Conservation (phyloP, 2,329 filamentous ascomycete species). For the Cordyceps tenuipes region DNA sequence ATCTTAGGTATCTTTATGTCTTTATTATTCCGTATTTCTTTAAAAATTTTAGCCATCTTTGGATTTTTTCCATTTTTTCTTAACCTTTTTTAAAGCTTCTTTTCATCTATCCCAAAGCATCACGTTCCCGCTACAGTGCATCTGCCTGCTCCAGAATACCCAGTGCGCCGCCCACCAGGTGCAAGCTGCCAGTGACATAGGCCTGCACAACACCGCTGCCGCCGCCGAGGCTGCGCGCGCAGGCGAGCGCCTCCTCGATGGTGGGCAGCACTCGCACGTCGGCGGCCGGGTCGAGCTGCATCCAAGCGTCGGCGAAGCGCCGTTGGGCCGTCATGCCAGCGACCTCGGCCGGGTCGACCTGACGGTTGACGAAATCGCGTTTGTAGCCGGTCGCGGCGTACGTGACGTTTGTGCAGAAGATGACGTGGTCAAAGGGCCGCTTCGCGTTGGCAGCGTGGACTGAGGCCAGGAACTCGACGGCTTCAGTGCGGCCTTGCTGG, state of each 20-base stretch:
- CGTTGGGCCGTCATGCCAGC: conserved; percentile 43
- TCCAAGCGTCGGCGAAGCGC: conserved; percentile 45
- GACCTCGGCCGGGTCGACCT: conserved; percentile 43
- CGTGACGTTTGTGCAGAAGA: conserved; percentile 75
- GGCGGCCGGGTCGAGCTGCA: conserved; percentile 36
- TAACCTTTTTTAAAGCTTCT: too few relatives aligned
- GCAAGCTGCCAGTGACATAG: conserved; percentile 54
- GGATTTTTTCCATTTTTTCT: too few relatives aligned
- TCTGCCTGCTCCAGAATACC: conserved; percentile 40
- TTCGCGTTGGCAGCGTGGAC: conserved; percentile 30
- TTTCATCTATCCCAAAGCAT: background rate
- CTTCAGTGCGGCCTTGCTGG: conserved; percentile 56
- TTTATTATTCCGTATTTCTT: too few relatives aligned
- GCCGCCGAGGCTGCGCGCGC: conserved; percentile 30
- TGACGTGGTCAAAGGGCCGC: conserved; percentile 56
- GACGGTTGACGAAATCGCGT: conserved; percentile 48
- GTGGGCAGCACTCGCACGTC: conserved; percentile 40
- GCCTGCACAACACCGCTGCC: conserved; percentile 33
- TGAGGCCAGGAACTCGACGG: conserved; percentile 44
- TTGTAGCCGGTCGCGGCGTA: conserved; percentile 44
- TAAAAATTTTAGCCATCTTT: too few relatives aligned
- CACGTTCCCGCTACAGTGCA: conserved; percentile 24
- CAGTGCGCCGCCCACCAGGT: conserved; percentile 50
- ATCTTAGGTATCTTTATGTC: too few relatives aligned
- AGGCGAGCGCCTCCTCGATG: conserved; percentile 47